Evolutionary conservation across 805 yeast species (phyloP), one percentile per base, ranked within the genome.

Genomic region (Pichia californica): DNA sequence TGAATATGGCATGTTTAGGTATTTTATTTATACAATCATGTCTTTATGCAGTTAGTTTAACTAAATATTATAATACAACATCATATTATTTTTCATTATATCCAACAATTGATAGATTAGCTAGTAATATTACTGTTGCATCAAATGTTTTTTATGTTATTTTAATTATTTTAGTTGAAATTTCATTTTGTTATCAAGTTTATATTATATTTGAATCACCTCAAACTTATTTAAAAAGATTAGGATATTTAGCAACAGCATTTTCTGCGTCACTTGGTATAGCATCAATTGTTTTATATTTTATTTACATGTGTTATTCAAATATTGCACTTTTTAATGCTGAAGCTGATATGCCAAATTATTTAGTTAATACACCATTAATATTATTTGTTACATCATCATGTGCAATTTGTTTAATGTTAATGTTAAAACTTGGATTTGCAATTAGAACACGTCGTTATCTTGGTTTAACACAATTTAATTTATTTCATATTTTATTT

Each of bases 381-480:
- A 77, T 85, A 37, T 57, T 86, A 38, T 83, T 88, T 52, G 78
- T 89, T 0, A 73, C 75, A 0, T 81, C 95, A 0, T 73, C 88
- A 23, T 72, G 77, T 48, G 58, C 82, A 27, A 77, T 79, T 67
- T 76, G 87, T 28, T 48, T 76, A 1, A 63, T 86, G 27, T 68
- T 91, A 30, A 59, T 79, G 6, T 53, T 66, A n/a, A 93, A 91
- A 59, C 69, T 93, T 40, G 58, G 70, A 21, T 43, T 74, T 36
- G 95, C 96, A 0, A 74, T 87, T 21, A 71, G 79, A 45, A 73
- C 87, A 5, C 75, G 99, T 61, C 71, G 88, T 42, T 75, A 67
- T 48, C 60, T 89, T 39, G 99, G 99, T 0, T 67, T 88, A 46
- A 78, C 73, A 56, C 95, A 87, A 58, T 87, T 89, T 56, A 89